Percentiles rank a stretch among this genome's conserved stretches.
These are phyloP conservation scores for Fusarium fujikuroi DNA, from an alignment of 2,329 filamentous ascomycete genomes.

Conservation along the genomic window DNA sequence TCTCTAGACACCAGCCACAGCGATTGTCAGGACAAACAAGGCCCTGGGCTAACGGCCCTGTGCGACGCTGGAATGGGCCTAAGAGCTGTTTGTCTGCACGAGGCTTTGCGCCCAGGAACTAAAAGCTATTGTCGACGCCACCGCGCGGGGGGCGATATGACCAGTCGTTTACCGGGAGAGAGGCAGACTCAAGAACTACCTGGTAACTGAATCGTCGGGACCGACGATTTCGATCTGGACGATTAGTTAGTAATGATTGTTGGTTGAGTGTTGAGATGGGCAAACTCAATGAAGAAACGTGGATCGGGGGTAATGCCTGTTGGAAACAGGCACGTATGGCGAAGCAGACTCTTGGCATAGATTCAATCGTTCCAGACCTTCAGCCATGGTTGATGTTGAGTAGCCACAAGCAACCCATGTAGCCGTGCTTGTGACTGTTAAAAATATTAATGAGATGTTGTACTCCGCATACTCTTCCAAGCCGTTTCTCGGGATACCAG, in stretches of 20 bases:
- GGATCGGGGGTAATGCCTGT: neutral
- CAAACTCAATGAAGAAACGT: too few species aligned
- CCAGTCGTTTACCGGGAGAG: neutral
- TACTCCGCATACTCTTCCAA: too few species aligned
- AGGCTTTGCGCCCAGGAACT: neutral
- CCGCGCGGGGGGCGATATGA: neutral
- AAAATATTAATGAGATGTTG: neutral
- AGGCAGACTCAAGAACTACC: accelerated
- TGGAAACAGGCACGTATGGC: neutral
- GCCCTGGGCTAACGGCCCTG: neutral
- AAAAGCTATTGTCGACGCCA: neutral
- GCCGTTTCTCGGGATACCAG: neutral
- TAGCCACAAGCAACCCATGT: accelerated
- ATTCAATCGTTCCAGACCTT: neutral
- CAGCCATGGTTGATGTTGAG: neutral
- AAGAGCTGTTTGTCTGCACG: neutral
- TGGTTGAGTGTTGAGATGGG: neutral
- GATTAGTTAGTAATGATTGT: accelerated
- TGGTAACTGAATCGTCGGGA: neutral
- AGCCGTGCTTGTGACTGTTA: accelerated
- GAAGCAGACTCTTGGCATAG: neutral
- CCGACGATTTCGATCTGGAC: neutral
- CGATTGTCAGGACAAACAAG: neutral
- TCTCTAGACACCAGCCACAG: neutral
- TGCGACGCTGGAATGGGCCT: neutral